Conservation (phyloP, 1,139 yeast genomes). For the Schwanniomyces etchellsii region DNA sequence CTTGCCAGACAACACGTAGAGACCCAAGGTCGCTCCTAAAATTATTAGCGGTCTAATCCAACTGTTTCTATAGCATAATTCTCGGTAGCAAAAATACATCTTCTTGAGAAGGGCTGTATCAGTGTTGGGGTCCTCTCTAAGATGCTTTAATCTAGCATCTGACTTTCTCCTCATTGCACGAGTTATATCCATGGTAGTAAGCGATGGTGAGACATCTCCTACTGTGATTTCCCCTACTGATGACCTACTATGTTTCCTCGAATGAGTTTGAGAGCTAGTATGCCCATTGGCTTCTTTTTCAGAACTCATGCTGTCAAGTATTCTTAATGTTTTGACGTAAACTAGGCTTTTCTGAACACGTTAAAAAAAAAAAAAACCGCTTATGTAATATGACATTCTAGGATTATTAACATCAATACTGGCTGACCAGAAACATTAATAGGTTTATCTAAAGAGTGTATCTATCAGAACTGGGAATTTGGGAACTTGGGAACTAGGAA, state of each 20-base stretch:
- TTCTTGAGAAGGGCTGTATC: conserved; percentile 44
- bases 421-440: no score
- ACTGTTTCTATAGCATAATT: conserved; percentile 63
- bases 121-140: conserved; percentile 20
- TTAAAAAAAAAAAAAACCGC: no score
- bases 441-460: no score
- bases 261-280: no score
- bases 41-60: conserved; percentile 71
- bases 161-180: conserved; percentile 28
- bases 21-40: conserved; percentile 27
- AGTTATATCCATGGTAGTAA: conserved; percentile 41
- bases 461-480: no score
- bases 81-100: conserved; percentile 51
- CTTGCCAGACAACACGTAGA: conserved; percentile 45
- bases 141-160: conserved; percentile 26
- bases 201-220: conserved; percentile 54
- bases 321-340: no score
- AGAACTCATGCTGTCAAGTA: no score
- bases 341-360: no score
- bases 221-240: conserved; percentile 53
- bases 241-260: conserved; percentile 40
- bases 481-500: no score
- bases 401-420: no score
- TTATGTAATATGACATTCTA: no score
- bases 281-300: no score